These are phyloP conservation scores for Citrus cavaleriei DNA, from an alignment of 345 rosid genomes.

Conservation along the genomic window DNA sequence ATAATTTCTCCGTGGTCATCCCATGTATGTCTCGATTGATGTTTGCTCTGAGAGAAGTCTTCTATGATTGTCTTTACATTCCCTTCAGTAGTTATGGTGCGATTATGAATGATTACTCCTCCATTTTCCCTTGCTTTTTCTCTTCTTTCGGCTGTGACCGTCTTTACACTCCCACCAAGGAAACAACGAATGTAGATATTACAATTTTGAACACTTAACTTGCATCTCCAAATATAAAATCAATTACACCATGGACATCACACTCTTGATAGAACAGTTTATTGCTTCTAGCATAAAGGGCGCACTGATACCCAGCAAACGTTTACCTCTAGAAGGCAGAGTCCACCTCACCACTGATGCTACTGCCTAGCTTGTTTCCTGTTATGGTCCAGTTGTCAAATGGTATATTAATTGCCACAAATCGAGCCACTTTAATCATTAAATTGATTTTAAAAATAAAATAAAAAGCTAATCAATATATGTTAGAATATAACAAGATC, in stretches of 20 bases:
- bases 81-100: slow-evolving; percentile 4
- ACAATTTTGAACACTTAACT: slow-evolving; percentile 28
- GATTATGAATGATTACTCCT: slow-evolving; percentile 21
- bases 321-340: neutral
- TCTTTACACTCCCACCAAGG: slow-evolving; percentile 9
- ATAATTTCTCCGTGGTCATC: no score
- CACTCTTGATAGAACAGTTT: slow-evolving; percentile 19
- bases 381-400: no score
- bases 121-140: neutral
- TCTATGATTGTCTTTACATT: no score
- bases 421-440: no score
- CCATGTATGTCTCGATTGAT: no score
- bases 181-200: slow-evolving; percentile 17
- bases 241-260: neutral
- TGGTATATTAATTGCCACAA: no score
- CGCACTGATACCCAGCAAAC: slow-evolving; percentile 21
- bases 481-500: no score
- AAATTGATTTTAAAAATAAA: no score
- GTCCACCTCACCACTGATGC: no score
- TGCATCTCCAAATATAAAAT: slow-evolving; percentile 36
- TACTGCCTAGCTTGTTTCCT: no score
- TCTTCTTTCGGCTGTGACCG: slow-evolving; percentile 25
- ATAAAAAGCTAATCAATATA: no score
- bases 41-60: no score
- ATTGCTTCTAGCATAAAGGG: slow-evolving; percentile 12